Conservation (phyloP, 164 flowering plant species). For the Stephania yunnanensis region DNA sequence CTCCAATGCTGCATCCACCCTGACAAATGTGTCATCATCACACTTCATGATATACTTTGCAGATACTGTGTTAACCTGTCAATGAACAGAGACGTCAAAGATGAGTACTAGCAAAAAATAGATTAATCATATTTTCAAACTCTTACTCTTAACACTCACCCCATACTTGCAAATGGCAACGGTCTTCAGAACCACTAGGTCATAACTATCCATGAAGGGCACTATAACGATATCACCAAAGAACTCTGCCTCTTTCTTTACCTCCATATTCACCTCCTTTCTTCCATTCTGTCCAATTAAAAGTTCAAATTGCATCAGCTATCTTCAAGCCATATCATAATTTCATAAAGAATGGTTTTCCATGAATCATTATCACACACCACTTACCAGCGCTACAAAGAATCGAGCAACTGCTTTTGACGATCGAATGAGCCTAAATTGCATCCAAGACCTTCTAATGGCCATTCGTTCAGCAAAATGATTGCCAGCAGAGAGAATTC, state of each 20-base stretch:
- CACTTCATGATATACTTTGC: conserved; percentile 67
- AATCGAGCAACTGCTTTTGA: conserved; percentile 24
- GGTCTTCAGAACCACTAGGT: conserved; percentile 69
- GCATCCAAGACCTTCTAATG: conserved; percentile 76
- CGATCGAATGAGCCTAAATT: conserved; percentile 42
- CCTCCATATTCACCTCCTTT: conserved; percentile 55
- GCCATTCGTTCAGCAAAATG: conserved; percentile 64
- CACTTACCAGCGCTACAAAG: conserved; percentile 13
- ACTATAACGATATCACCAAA: conserved; percentile 71
- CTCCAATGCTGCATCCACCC: conserved; percentile 46
- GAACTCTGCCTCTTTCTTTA: conserved; percentile 68
- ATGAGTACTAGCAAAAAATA: neutral
- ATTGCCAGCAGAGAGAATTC: conserved; percentile 21
- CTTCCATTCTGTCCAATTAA: conserved; percentile 40
- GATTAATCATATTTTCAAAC: neutral
- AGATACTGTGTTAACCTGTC: conserved; percentile 42
- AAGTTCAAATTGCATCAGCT: neutral
- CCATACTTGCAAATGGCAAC: conserved; percentile 73
- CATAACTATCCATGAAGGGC: conserved; percentile 74
- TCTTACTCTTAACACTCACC: conserved; percentile 35
- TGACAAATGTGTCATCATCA: conserved; percentile 72
- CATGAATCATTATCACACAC: neutral
- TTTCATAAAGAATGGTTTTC: neutral
- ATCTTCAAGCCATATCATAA: neutral
- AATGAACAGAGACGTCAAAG: neutral